Percentiles rank a stretch among this genome's conserved stretches.
phyloP scores from a whole-genome alignment of 2,329 filamentous ascomycete species.

The Claviceps capensis region DNA sequence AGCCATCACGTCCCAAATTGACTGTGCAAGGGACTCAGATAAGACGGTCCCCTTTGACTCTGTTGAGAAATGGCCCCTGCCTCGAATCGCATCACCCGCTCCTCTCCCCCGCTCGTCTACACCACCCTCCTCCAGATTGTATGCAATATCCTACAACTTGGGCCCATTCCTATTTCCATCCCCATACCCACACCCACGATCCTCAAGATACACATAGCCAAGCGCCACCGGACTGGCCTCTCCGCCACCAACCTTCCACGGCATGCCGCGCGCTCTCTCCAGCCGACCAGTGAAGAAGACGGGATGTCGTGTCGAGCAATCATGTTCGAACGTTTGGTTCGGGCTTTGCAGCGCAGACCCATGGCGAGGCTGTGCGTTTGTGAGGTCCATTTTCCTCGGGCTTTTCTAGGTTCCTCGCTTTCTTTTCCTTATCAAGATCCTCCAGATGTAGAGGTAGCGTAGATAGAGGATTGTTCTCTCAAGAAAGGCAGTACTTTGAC shows the following conservation, averaged over 20 bases:
- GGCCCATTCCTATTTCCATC: background rate
- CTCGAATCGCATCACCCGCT: too few relatives aligned
- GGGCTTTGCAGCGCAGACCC: conserved; percentile 4
- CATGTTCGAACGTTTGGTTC: conserved; percentile 20
- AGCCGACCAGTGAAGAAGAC: conserved; percentile 62
- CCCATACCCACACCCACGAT: background rate
- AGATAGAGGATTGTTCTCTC: too few relatives aligned
- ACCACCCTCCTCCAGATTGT: conserved; percentile 22
- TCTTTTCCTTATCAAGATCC: too few relatives aligned
- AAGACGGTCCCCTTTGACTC: too few relatives aligned
- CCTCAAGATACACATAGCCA: conserved; percentile 45
- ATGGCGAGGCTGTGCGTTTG: background rate
- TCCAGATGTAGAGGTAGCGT: too few relatives aligned
- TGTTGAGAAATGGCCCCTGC: too few relatives aligned
- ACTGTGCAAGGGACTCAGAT: too few relatives aligned
- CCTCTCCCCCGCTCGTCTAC: too few relatives aligned
- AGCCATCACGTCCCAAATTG: too few relatives aligned
- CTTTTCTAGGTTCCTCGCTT: background rate
- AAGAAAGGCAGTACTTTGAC: too few relatives aligned
- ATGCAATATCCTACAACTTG: background rate
- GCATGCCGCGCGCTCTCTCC: conserved; percentile 35
- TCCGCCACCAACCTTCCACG: conserved; percentile 7
- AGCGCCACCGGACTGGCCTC: conserved; percentile 38
- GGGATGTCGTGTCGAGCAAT: conserved; percentile 52
- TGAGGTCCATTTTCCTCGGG: background rate